A percentile compares a stretch with the other conserved stretches of the same genome.
These are phyloP conservation scores for Truncatella angustata DNA, from an alignment of 2,329 filamentous ascomycete species.

Conservation along the genomic window DNA sequence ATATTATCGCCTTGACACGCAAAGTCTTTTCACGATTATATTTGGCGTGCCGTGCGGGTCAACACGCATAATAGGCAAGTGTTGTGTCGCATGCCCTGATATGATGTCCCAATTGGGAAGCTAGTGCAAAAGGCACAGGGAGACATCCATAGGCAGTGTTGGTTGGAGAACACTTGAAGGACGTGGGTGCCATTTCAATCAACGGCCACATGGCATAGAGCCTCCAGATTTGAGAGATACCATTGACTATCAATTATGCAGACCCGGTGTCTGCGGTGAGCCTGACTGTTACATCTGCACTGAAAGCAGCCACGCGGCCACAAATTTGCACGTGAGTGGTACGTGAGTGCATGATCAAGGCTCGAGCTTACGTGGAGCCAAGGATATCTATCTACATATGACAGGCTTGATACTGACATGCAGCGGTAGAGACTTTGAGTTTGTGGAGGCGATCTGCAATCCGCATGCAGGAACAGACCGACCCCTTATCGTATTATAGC, in stretches of 20 bases:
- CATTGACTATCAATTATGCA: too few species aligned
- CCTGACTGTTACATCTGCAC: too few species aligned
- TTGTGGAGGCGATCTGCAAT: background rate
- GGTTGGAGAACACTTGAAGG: background rate
- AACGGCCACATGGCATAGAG: background rate
- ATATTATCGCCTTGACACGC: background rate
- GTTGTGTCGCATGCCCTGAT: slow-evolving; percentile 1
- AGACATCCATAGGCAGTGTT: background rate
- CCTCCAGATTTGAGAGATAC: background rate
- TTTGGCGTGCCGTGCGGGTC: background rate
- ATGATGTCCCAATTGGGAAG: slow-evolving; percentile 5
- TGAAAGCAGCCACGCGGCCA: too few species aligned
- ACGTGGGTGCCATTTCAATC: background rate
- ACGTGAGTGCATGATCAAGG: background rate
- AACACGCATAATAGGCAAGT: slow-evolving; percentile 5
- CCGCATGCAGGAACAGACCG: slow-evolving; percentile 1
- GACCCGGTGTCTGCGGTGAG: too few species aligned
- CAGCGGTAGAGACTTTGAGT: background rate
- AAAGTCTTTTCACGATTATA: background rate
- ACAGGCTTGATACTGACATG: background rate
- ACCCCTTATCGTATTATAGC: background rate
- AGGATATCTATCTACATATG: slow-evolving; percentile 5
- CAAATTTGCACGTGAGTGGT: slow-evolving; percentile 1
- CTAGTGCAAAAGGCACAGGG: background rate
- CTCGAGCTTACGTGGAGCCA: slow-evolving; percentile 7